Evolutionary conservation across 2,329 filamentous ascomycete species (phyloP).

Genomic region (Paramyrothecium roridum): DNA sequence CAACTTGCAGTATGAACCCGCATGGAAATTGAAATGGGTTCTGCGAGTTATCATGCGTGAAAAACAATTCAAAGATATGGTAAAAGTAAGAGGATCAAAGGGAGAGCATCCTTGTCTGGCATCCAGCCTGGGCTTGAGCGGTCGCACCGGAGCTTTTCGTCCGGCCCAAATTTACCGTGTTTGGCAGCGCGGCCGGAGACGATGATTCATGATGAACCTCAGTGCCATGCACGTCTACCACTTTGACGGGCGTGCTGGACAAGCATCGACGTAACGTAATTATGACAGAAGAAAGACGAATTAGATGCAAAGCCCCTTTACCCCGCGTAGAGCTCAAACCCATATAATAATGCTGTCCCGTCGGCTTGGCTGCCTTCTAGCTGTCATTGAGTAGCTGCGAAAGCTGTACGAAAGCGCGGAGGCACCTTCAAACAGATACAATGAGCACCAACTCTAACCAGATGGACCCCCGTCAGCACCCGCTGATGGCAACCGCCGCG

Average conservation of each 20-base stretch:
- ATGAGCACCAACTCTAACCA: conserved; percentile 17
- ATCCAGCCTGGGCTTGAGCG: background rate
- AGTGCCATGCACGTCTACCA: background rate
- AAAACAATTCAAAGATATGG: background rate
- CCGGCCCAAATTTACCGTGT: background rate
- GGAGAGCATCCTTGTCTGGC: background rate
- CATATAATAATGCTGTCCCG: background rate
- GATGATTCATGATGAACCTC: background rate
- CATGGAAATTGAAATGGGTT: background rate
- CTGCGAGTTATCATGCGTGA: background rate
- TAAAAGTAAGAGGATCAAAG: background rate
- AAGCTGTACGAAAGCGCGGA: background rate
- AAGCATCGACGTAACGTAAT: background rate
- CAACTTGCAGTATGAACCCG: background rate
- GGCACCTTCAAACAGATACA: background rate
- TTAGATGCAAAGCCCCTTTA: background rate
- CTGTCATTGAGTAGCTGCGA: background rate
- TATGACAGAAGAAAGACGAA: background rate
- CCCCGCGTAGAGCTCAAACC: background rate
- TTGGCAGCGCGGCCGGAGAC: background rate
- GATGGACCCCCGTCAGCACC: conserved; percentile 27
- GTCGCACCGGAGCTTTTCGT: background rate
- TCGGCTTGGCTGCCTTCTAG: background rate
- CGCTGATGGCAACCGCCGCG: conserved; percentile 34
- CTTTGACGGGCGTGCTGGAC: background rate